Conservation (phyloP, 805 yeast genomes). For the Saccharomycopsis malanga region DNA sequence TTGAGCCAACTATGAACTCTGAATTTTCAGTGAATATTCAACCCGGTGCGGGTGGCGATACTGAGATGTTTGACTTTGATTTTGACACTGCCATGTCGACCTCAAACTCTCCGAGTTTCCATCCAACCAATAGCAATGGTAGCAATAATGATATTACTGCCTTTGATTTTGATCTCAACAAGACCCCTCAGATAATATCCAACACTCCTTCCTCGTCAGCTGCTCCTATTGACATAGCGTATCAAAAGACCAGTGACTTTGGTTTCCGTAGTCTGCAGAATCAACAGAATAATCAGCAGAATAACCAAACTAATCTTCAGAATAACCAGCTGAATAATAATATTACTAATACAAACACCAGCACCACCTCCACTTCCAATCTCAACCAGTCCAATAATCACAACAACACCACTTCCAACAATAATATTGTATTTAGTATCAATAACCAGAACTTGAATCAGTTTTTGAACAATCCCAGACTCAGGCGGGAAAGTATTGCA, state of each 20-base stretch:
- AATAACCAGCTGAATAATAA: neutral
- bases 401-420: neutral
- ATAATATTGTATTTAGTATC: slow-evolving; percentile 1
- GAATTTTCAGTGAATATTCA: slow-evolving; percentile 19
- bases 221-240: slow-evolving; percentile 19
- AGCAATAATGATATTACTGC: neutral
- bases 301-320: neutral
- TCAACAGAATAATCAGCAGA: slow-evolving; percentile 4
- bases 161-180: slow-evolving; percentile 8
- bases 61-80: slow-evolving; percentile 22
- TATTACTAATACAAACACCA: slow-evolving; percentile 1
- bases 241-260: slow-evolving; percentile 12
- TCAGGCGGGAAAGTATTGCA: slow-evolving; percentile 86
- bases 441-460: slow-evolving; percentile 23
- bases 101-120: slow-evolving; percentile 13
- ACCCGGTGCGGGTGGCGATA: slow-evolving; percentile 19
- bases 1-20: slow-evolving; percentile 14
- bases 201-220: neutral
- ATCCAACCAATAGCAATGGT: slow-evolving; percentile 1
- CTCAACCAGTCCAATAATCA: neutral
- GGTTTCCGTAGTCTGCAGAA: slow-evolving; percentile 1
- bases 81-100: slow-evolving; percentile 21
- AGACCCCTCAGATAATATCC: neutral
- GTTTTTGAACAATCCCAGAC: slow-evolving; percentile 32
- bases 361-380: neutral